Evolutionary conservation across 2,329 filamentous ascomycete species (phyloP), one percentile per base, ranked within the genome.

Genomic region (Rhinocladiella mackenziei): DNA sequence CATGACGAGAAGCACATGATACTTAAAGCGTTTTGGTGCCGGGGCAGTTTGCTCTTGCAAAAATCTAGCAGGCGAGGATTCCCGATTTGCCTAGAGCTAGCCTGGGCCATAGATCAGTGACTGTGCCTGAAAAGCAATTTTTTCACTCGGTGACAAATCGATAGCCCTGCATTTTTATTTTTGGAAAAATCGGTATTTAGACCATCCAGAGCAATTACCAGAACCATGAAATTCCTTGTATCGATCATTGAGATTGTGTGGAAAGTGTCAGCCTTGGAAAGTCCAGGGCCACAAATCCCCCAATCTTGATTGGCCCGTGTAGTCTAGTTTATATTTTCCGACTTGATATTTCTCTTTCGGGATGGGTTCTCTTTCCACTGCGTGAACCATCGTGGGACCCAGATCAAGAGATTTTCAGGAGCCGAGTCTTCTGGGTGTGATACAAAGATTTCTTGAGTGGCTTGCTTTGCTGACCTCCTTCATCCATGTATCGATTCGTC

Each of bases 171-270:
- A 47, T 41, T 44, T 53, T 50, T 33, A 20, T 35, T 44, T 53
- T 50, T 33, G 19, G 19, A 36, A 50, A 42, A 37, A 36, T 39
- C 50, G 45, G 43, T 50, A 53, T 45, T 45, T 53, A 53, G 50
- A 49, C 42, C 35, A 50, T 43, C 37, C 35, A 43, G 43, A 46
- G 39, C 34, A 53, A 45, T 52, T 46, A 35, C 28, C 37, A 40
- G 25, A 38, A 13, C 13, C 30, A 7, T 35, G 11, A 11, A 13
- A 20, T 11, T 22, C 7, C 17, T 11, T 35, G 32, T 22, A 4
- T n/a, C 18, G 9, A 19, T 19, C 4, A 38, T 6, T 36, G n/a
- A 22, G 15, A 36, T 33, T 18, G 23, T 26, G 23, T 26, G 23
- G 23, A 7, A 7, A 26, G 23, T 11, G 23, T 26, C 23, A 11